Evolutionary conservation across 345 rosid species (phyloP).

Genomic region (Eucalyptus albens): DNA sequence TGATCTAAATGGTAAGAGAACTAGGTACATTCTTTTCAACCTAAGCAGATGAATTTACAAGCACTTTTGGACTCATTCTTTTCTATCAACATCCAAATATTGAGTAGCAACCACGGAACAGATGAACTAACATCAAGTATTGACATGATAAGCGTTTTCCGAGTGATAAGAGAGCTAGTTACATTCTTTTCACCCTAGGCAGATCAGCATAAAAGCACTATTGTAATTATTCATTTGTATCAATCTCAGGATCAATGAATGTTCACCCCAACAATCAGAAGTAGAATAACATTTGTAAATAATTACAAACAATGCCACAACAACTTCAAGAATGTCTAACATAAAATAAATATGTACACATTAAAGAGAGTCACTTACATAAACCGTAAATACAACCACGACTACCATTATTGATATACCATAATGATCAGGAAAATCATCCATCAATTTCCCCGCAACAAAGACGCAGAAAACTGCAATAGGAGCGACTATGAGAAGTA

Average conservation of each 20-base stretch:
- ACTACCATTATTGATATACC: constrained; percentile 64
- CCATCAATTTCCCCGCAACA: constrained; percentile 76
- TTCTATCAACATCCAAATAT: neutral
- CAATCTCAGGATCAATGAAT: neutral
- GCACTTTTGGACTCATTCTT: neutral
- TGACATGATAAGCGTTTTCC: neutral
- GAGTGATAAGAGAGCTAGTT: neutral
- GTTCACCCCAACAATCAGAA: neutral
- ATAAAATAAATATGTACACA: neutral
- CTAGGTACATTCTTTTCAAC: neutral
- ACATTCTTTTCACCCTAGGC: neutral
- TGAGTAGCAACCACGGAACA: neutral
- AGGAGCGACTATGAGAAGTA: constrained; percentile 81
- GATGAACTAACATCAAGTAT: neutral
- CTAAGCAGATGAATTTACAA: neutral
- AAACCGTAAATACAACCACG: constrained; percentile 47
- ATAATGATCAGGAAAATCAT: constrained; percentile 61
- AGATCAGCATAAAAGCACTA: neutral
- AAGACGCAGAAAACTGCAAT: constrained; percentile 67
- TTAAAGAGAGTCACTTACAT: constrained; percentile 34
- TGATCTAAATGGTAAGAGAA: neutral
- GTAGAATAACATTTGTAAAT: neutral
- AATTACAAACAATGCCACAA: neutral
- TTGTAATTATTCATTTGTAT: neutral
- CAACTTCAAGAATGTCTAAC: neutral